Evolutionary conservation across 345 rosid genomes (phyloP), one percentile per base, ranked within the genome.

Genomic region (Arabidopsis thaliana): DNA sequence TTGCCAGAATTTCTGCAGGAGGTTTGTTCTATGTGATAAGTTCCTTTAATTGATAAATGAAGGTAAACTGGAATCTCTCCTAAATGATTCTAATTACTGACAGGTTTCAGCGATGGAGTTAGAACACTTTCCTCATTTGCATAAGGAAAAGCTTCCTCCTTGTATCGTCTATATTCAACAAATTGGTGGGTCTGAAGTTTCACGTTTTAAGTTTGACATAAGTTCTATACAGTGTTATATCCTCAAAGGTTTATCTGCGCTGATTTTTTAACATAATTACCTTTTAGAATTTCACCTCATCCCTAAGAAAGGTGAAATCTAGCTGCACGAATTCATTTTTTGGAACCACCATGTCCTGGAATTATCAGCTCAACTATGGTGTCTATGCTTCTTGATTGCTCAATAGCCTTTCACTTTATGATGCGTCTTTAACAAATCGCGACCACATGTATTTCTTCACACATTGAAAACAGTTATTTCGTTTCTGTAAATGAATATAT

Each of bases 1-100:
- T 72, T 94, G 85, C 98, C 98, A 34, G 91, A 91, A 36, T 87
- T 91, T 73, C 85, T 94, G 75, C 88, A 90, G 76, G 80, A 94
- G 97, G 98, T 94, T 55, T 71, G 77, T 56, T 65, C 62, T 76
- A 34, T 59, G 42, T 20, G 62, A 80, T 52, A 55, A n/a, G 49
- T 34, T 62, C 50, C 69, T 37, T 48, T 46, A 50, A 55, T 14
- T 62, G 64, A 59, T 69, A 65, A 58, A 36, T 63, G 57, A 72
- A 24, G 68, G 37, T 69, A 46, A 55, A 36, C n/a, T 6, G 30
- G 49, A 60, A 23, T 68, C 49, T 40, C 46, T 51, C 64, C 55
- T 80, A 57, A 41, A 67, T 64, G 74, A 36, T 67, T 46, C 36
- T 46, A 42, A 33, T 60, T 73, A 65, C 67, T 75, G 45, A 61